Evolutionary conservation across 164 flowering plant species (phyloP).

Genomic region (Saururus chinensis): DNA sequence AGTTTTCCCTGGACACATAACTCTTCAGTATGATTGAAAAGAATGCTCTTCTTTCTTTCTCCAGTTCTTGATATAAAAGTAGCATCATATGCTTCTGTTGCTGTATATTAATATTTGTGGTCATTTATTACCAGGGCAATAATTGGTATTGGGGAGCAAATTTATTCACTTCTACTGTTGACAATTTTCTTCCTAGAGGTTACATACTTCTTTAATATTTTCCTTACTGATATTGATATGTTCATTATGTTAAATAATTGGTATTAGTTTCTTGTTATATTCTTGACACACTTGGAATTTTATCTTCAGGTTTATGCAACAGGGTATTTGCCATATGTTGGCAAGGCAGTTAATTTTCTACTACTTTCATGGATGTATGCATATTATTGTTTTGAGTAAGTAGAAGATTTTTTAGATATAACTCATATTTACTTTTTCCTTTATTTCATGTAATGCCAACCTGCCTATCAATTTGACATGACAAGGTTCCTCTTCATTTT

Average conservation of each 20-base stretch:
- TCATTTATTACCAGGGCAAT: slow-evolving; percentile 34
- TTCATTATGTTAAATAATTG: background rate
- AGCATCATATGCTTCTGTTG: background rate
- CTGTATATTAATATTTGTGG: slow-evolving; percentile 1
- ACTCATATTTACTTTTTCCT: background rate
- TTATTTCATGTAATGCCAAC: background rate
- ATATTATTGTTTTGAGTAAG: slow-evolving; percentile 94
- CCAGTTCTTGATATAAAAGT: background rate
- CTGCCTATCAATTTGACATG: background rate
- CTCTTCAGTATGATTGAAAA: slow-evolving; percentile 1
- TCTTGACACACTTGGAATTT: background rate
- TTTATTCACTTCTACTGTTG: slow-evolving; percentile 64
- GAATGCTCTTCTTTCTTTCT: background rate
- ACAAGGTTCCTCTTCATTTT: background rate
- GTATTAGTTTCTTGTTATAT: background rate
- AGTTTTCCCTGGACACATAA: slow-evolving; percentile 4
- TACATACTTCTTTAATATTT: slow-evolving; percentile 3
- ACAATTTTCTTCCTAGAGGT: slow-evolving; percentile 82
- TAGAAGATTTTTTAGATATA: background rate
- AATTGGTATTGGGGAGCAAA: slow-evolving; percentile 72
- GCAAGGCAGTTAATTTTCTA: slow-evolving; percentile 71
- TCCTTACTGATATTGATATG: background rate
- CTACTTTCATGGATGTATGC: slow-evolving; percentile 98
- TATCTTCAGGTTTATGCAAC: slow-evolving; percentile 54
- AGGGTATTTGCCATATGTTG: slow-evolving; percentile 68